phyloP scores from a whole-genome alignment of 2,329 filamentous ascomycete genomes.

The Helotiales sp. region DNA sequence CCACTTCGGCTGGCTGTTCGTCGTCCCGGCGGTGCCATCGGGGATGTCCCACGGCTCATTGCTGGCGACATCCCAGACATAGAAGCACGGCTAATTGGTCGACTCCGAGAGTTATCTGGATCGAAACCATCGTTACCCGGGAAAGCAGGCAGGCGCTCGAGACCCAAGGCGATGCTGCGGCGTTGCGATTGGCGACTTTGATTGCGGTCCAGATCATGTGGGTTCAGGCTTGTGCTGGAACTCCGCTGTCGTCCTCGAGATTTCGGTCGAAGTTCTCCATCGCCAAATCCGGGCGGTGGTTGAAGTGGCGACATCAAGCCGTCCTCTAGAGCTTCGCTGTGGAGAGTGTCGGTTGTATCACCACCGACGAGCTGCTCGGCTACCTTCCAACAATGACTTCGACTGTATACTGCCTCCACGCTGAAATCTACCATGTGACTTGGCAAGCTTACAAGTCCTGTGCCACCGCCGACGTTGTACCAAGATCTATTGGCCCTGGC shows the following conservation, averaged over 20 bases:
- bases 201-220: background rate
- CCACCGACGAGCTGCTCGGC: constrained; percentile 60
- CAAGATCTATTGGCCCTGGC: constrained; percentile 67
- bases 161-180: constrained; percentile 39
- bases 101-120: background rate
- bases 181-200: constrained; percentile 30
- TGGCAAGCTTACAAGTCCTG: constrained; percentile 64
- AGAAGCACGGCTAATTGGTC: constrained; percentile 6
- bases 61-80: constrained; percentile 1
- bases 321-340: background rate
- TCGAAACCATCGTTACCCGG: constrained; percentile 19
- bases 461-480: constrained; percentile 74
- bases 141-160: constrained; percentile 38
- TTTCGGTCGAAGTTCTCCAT: constrained; percentile 29
- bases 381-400: constrained; percentile 71
- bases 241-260: constrained; percentile 25
- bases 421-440: constrained; percentile 66
- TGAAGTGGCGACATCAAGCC: constrained; percentile 32
- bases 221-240: constrained; percentile 5
- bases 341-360: background rate
- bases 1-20: constrained; percentile 6
- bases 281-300: constrained; percentile 38
- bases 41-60: constrained; percentile 3
- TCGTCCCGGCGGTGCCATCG: background rate
- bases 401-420: constrained; percentile 69